A percentile compares a stretch with the other conserved stretches of the same genome.
phyloP scores from a whole-genome alignment of 2,329 filamentous ascomycete genomes.

The Beauveria medogensis region DNA sequence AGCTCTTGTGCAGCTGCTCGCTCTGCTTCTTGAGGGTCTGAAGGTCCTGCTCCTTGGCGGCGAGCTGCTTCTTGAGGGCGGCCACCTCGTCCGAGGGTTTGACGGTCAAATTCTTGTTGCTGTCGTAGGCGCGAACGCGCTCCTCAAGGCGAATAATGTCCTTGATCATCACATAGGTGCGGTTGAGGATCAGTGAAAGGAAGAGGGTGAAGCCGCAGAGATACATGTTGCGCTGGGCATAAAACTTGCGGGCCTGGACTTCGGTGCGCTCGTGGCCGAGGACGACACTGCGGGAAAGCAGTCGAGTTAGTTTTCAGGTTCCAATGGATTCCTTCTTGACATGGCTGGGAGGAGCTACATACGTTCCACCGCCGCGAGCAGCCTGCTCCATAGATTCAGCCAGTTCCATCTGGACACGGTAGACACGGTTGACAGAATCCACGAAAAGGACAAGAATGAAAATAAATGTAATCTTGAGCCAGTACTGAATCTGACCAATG shows the following conservation, averaged over 20 bases:
- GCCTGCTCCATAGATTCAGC: constrained; percentile 56
- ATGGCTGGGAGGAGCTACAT: not conserved
- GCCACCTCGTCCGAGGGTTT: constrained; percentile 71
- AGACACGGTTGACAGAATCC: constrained; percentile 92
- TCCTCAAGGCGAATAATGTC: constrained; percentile 88
- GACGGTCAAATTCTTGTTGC: constrained; percentile 61
- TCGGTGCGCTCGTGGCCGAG: constrained; percentile 94
- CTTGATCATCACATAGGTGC: constrained; percentile 95
- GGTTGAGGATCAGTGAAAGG: constrained; percentile 96
- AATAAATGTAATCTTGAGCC: constrained; percentile 97
- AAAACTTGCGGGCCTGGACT: constrained; percentile 98
- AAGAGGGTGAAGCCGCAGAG: constrained; percentile 99
- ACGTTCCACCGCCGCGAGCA: constrained; percentile 37
- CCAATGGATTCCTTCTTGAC: not conserved
- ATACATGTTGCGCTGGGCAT: constrained; percentile 99
- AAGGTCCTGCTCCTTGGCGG: constrained; percentile 74
- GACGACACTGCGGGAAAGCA: constrained; percentile 38
- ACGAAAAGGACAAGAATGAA: constrained; percentile 98
- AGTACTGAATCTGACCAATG: constrained; percentile 92
- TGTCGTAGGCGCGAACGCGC: constrained; percentile 71
- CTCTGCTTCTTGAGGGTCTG: constrained; percentile 89
- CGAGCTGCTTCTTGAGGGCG: constrained; percentile 60
- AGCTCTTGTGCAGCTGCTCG: constrained; percentile 74
- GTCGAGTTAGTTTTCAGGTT: not conserved
- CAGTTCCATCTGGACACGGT: constrained; percentile 89